Evolutionary conservation across 352 stramenopile genomes (phyloP), one percentile per base, ranked within the genome.

Genomic region (Saprolegnia parasitica): DNA sequence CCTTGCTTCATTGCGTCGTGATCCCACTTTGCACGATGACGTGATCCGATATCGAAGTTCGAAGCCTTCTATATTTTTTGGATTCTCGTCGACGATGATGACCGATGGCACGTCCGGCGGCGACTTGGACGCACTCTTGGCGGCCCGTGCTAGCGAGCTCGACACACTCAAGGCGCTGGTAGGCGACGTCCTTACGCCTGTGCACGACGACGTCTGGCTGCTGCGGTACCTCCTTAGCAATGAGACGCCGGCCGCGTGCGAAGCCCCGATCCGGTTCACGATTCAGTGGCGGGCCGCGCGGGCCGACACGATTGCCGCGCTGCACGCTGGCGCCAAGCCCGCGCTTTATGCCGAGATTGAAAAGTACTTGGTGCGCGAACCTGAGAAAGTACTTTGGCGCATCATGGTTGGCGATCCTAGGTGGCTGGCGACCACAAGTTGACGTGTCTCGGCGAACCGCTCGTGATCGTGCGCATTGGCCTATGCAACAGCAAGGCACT

Each of bases 391-490:
- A 11, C 3, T 16, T 5, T 6, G 29, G 29, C 29, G 29, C 29
- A 2, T 6, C 29, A 35, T 35, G 2, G n/a, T n/a, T n/a, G n/a
- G 5, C 29, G 29, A 35, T 35, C 5, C 29, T 32, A 65, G 56
- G 56, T 65, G 21, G 56, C 56, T 4, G 13, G 16, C 15, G 56
- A 21, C 20, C 56, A 65, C 56, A 65, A 65, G 56, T 65, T 20
- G 18, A 65, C 56, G 40, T 23, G 10, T 11, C 39, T 52, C 11
- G 56, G 56, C 15, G 56, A 65, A n/a, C 32, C 56, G 8, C 6
- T 65, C 15, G 46, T 65, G 16, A 52, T 52, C n/a, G 56, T 52
- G 6, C 56, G 56, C 56, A 65, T 65, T 52, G 56, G 56, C 2
- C 42, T 65, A n/a, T 50, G 56, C n/a, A 65, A 65, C 47, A 26